Percentiles rank a stretch among this genome's conserved stretches.
Conservation (phyloP, 169 alveolate genomes). For the Fabrea salina region DNA sequence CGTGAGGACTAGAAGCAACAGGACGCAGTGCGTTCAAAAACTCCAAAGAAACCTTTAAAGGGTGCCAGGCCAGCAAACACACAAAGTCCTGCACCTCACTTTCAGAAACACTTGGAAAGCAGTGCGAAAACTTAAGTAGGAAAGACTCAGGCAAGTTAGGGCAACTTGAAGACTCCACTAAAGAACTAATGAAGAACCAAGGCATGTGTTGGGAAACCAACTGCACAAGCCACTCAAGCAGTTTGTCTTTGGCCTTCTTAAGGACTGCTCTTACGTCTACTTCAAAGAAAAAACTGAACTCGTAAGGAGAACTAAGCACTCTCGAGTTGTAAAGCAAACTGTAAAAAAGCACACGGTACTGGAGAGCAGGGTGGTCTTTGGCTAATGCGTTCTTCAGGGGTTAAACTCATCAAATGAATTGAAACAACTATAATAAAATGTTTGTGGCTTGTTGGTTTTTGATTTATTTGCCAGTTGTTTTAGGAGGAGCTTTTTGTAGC, state of each 20-base stretch:
- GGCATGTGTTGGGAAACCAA: background rate
- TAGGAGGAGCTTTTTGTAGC: too few relatives aligned
- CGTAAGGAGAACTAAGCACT: background rate
- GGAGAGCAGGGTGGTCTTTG: background rate
- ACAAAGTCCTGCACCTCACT: background rate
- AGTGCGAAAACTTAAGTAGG: background rate
- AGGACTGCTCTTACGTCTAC: background rate
- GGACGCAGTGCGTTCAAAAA: background rate
- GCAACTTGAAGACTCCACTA: background rate
- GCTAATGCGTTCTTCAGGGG: too few relatives aligned
- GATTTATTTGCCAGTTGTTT: too few relatives aligned
- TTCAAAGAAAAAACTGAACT: background rate
- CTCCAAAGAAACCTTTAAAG: background rate
- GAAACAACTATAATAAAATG: too few relatives aligned
- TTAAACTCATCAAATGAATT: too few relatives aligned
- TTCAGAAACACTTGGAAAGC: background rate
- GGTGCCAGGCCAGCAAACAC: background rate
- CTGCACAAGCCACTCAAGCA: background rate
- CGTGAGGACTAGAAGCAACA: background rate
- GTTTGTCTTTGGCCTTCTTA: background rate
- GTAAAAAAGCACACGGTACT: constrained; percentile 5
- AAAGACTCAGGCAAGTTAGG: background rate
- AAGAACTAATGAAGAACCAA: background rate
- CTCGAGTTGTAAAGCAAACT: background rate
- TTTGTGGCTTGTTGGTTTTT: too few relatives aligned